Base-by-base conservation (phyloP, 192 early-diverging fungal genomes). In the Coemansia sp. region DNA sequence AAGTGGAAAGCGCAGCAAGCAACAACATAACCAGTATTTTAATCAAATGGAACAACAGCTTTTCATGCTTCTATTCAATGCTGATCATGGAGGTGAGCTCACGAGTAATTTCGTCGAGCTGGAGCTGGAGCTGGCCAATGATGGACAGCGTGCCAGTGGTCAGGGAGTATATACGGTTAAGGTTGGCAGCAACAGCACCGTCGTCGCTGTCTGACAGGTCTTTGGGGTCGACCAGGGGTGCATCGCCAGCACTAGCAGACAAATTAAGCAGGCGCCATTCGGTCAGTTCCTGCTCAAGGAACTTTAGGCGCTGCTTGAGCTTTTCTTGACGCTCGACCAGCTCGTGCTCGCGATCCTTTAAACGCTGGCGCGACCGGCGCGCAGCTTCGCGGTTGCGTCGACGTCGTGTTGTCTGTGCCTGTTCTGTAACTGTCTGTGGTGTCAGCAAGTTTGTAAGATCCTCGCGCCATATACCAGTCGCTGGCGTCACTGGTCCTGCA, bases 371-470 rank as follows among this genome's bases (percentile, higher is more conserved):
- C 25, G 75, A 78, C 21, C 75, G 62, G 40, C 75, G 66, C n/a
- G 75, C 75, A 4, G 75, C 70, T 19, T 78, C 70, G 19, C 75
- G 66, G 25, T 78, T 78, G 15, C 75, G 75, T 59, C 60, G 72
- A 44, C 75, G 69, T 51, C 70, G 62, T 28, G 52, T 57, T 15
- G 65, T 70, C 63, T 69, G 75, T 12, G 70, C 66, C 22, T 69
- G 66, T 31, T 78, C 75, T 20, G 47, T 7, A 1, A 72, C 64
- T 3, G 66, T 78, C 14, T 69, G 70, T 8, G 70, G 70, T 7
- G 75, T 78, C 31, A 72, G 66, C 19, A 78, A 46, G 21, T 69
- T 66, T 58, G 62, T 69, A 23, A 72, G 42, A 17, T 72, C 66
- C 7, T 78, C 66, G 17, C 60, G 68, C 75, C 75, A 78, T 26